A percentile compares a stretch with the other conserved stretches of the same genome.
Evolutionary conservation across 2,329 filamentous ascomycete genomes (phyloP).

Genomic region (Fusarium chaquense): DNA sequence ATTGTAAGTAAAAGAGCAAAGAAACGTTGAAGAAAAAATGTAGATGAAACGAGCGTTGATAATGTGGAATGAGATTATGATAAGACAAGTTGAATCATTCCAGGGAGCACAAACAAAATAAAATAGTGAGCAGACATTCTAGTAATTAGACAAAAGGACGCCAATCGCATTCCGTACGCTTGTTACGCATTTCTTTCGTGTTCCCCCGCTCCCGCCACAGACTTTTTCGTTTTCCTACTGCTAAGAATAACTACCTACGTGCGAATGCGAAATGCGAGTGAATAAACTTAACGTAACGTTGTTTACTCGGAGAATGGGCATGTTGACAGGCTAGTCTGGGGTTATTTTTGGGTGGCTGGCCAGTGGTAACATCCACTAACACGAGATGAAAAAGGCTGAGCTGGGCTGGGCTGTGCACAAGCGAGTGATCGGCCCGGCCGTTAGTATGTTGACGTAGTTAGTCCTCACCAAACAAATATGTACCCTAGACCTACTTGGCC

Average conservation of each 20-base stretch:
- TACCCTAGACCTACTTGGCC: not conserved
- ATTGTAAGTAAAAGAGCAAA: not conserved
- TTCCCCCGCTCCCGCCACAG: not conserved
- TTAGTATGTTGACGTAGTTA: not conserved
- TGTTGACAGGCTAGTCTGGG: not conserved
- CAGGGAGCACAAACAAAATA: conserved; percentile 1
- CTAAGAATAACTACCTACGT: not conserved
- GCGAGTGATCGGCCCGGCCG: conserved; percentile 1
- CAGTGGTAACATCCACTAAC: conserved; percentile 3
- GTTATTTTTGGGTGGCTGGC: conserved; percentile 13
- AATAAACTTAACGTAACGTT: conserved; percentile 14
- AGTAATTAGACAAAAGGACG: conserved; percentile 22
- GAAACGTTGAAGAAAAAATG: not conserved
- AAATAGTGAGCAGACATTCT: not conserved
- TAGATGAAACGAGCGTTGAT: not conserved
- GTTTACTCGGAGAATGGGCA: not conserved
- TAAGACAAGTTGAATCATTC: conserved; percentile 5
- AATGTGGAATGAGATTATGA: conserved; percentile 7
- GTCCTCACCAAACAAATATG: not conserved
- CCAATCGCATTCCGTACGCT: conserved; percentile 8
- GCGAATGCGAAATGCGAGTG: not conserved
- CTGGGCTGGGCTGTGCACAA: not conserved
- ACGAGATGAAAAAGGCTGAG: conserved; percentile 20
- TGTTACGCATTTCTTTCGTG: conserved; percentile 5
- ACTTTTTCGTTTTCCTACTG: not conserved